Evolutionary conservation across 2,329 filamentous ascomycete genomes (phyloP).

Genomic region (Stachybotrys chlorohalonatus): DNA sequence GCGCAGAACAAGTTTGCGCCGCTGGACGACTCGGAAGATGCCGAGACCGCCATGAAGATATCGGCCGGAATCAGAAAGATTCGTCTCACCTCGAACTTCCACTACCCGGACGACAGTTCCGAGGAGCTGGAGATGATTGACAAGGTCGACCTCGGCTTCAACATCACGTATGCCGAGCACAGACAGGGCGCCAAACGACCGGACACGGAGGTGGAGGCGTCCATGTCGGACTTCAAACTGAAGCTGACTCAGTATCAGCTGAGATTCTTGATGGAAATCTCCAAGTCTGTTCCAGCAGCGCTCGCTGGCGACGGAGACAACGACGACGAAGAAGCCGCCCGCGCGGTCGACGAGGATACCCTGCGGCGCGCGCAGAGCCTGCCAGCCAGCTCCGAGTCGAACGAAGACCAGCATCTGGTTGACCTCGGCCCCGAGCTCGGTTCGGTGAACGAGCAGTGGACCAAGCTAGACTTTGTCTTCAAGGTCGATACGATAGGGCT

Average conservation of each 20-base stretch:
- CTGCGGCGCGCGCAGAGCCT: slow-evolving; percentile 38
- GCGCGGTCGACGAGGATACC: slow-evolving; percentile 57
- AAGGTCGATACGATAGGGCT: slow-evolving; percentile 79
- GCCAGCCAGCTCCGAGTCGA: slow-evolving; percentile 18
- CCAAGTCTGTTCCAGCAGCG: slow-evolving; percentile 76
- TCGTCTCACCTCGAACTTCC: slow-evolving; percentile 78
- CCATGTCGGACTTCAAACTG: slow-evolving; percentile 88
- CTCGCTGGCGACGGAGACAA: slow-evolving; percentile 63
- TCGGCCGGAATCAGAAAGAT: slow-evolving; percentile 89
- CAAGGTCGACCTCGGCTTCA: slow-evolving; percentile 89
- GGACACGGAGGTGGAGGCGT: slow-evolving; percentile 84
- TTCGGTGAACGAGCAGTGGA: slow-evolving; percentile 66
- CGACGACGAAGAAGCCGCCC: slow-evolving; percentile 62
- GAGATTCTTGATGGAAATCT: slow-evolving; percentile 80
- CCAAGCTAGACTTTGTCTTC: slow-evolving; percentile 87
- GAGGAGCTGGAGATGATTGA: slow-evolving; percentile 97
- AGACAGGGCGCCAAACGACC: slow-evolving; percentile 67
- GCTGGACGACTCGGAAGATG: slow-evolving; percentile 65
- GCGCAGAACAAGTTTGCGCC: slow-evolving; percentile 87
- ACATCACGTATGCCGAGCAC: slow-evolving; percentile 86
- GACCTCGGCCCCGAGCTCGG: slow-evolving; percentile 63
- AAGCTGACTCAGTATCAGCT: slow-evolving; percentile 84
- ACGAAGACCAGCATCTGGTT: slow-evolving; percentile 32
- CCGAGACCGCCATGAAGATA: slow-evolving; percentile 78
- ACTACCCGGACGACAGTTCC: slow-evolving; percentile 60